Evolutionary conservation across 2,329 filamentous ascomycete genomes (phyloP), one percentile per base, ranked within the genome.

Genomic region (Pestalotiopsis fici): DNA sequence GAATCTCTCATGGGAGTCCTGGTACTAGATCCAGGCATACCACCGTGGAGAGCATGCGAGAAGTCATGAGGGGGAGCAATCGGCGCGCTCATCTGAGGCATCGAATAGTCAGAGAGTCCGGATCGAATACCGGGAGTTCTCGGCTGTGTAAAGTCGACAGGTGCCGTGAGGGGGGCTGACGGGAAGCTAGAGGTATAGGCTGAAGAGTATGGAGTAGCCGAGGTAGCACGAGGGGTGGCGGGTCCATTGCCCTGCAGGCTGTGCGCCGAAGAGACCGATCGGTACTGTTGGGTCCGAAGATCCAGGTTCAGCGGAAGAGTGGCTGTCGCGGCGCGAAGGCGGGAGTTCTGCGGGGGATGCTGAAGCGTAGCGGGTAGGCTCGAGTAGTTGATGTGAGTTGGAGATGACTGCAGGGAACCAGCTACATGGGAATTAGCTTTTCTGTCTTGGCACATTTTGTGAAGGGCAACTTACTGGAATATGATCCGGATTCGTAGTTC

Each of bases 11-110:
- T 82, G 11, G 83, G 81, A 4, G 83, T 83, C 68, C 82, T 76
- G 13, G 79, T 76, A 65, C 69, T 77, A 21, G 79, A 77, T 65
- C 72, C 76, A 3, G 75, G 71, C 74, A 83, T 77, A 72, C 75
- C 81, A 6, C 80, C 80, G 50, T 85, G 82, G 67, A 86, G 80
- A 4, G 83, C 81, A 67, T 84, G 82, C 2, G 81, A 79, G 70
- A 88, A 88, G 65, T 88, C 86, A 64, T 82, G 82, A 0, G 86
- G 78, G 3, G 85, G 82, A 3, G 83, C 82, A 66, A 87, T 86
- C 1, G 86, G 86, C 2, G 86, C 85, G 71, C 83, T 86, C 78
- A 88, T 80, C 72, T 88, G 86, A 2, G 86, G 81, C 73, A 86
- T 83, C 13, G 82, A 82, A 74, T 87, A 87, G 65, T 87, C 85